Conservation (phyloP, 2,329 filamentous ascomycete species). For the Alternaria panax region DNA sequence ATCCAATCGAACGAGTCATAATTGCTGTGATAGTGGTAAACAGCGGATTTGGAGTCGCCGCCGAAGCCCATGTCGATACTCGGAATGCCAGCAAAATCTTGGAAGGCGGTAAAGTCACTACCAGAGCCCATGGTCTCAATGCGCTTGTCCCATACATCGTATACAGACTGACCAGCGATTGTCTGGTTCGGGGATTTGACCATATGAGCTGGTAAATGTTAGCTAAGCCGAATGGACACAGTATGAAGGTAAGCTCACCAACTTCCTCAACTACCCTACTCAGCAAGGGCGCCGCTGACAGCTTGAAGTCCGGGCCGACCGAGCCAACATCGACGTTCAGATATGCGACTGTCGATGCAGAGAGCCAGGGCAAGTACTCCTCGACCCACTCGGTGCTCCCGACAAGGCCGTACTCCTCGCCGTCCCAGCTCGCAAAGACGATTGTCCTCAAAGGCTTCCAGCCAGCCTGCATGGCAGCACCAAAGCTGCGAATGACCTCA, state of each 20-base stretch:
- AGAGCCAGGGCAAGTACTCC: slow-evolving; percentile 84
- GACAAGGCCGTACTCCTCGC: slow-evolving; percentile 81
- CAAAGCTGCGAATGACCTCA: slow-evolving; percentile 78
- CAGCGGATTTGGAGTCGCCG: slow-evolving; percentile 50
- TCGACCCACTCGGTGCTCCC: slow-evolving; percentile 95
- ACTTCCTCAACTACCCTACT: slow-evolving; percentile 75
- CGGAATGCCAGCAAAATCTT: slow-evolving; percentile 61
- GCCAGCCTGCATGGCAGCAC: slow-evolving; percentile 72
- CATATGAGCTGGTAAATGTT: slow-evolving; percentile 32
- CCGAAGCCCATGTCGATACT: slow-evolving; percentile 58
- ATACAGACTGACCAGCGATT: slow-evolving; percentile 70
- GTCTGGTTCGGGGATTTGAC: slow-evolving; percentile 72
- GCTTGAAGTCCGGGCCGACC: slow-evolving; percentile 68
- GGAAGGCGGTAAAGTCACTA: slow-evolving; percentile 61
- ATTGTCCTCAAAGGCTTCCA: slow-evolving; percentile 91
- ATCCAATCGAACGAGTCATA: slow-evolving; percentile 89
- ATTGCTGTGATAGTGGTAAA: slow-evolving; percentile 83
- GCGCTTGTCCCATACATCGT: slow-evolving; percentile 65
- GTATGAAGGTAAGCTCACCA: slow-evolving; percentile 41
- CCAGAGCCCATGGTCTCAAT: slow-evolving; percentile 64
- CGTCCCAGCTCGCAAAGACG: slow-evolving; percentile 77
- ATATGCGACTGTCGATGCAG: slow-evolving; percentile 76
- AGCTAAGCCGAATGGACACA: slow-evolving; percentile 4
- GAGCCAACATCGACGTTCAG: slow-evolving; percentile 84
- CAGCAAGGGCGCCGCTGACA: slow-evolving; percentile 76